phyloP scores from a whole-genome alignment of 2,329 filamentous ascomycete genomes.

The Botrytis fragariae region DNA sequence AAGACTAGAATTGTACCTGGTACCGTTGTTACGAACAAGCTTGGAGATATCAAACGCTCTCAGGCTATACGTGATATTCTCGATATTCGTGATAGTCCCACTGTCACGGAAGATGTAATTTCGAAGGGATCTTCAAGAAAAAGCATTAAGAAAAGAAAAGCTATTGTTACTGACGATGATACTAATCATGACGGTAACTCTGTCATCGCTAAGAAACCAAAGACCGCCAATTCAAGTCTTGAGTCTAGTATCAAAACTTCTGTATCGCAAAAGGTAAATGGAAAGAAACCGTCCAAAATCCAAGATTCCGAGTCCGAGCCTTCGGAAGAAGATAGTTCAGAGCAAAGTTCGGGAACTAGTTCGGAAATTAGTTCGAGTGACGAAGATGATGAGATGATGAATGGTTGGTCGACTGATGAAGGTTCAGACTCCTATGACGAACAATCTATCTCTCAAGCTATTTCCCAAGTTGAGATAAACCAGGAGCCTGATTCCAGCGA shows the following conservation, averaged over 20 bases:
- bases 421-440: background rate
- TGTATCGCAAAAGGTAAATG: background rate
- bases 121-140: background rate
- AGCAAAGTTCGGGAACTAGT: background rate
- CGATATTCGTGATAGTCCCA: background rate
- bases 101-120: background rate
- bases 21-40: background rate
- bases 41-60: background rate
- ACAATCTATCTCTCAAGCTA: background rate
- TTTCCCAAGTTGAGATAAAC: background rate
- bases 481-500: background rate
- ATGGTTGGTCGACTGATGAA: conserved; percentile 2
- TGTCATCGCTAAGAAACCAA: background rate
- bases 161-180: background rate
- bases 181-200: background rate
- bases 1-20: conserved; percentile 1
- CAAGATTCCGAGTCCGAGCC: background rate
- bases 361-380: background rate
- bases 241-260: background rate
- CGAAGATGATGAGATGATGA: background rate
- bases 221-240: background rate
- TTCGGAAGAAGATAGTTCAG: conserved; percentile 3
- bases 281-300: background rate
- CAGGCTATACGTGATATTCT: background rate
- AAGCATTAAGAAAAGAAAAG: background rate